phyloP scores from a whole-genome alignment of 139 green algal genomes.

The Auxenochlorella pyrenoidosa region DNA sequence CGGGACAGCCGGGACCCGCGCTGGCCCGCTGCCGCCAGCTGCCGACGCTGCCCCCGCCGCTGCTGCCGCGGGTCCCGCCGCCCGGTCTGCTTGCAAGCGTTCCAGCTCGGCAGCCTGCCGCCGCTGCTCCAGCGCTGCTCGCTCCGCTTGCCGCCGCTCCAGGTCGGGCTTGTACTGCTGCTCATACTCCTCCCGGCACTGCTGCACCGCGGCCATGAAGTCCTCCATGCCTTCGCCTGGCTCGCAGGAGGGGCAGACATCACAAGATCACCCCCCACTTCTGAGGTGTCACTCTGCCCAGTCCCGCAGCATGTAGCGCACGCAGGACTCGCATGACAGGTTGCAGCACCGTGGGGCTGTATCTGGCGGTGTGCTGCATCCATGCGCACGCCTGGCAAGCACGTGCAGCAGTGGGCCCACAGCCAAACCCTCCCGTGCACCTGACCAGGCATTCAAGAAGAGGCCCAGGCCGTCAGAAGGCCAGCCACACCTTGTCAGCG shows the following conservation, averaged over 20 bases:
- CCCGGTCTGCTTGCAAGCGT: conserved; percentile 66
- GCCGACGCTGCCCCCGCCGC: conserved; percentile 8
- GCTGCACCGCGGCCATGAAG: conserved; percentile 76
- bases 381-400: not conserved
- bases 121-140: conserved; percentile 52
- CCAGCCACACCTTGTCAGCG: too few relatives aligned
- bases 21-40: not conserved
- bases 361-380: not conserved
- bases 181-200: conserved; percentile 76
- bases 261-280: too few relatives aligned
- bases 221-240: conserved; percentile 84
- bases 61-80: too few relatives aligned
- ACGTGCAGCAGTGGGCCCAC: not conserved
- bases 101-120: conserved; percentile 65
- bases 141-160: conserved; percentile 48
- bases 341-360: too few relatives aligned
- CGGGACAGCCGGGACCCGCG: not conserved
- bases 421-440: conserved; percentile 27
- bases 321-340: not conserved
- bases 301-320: not conserved
- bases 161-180: conserved; percentile 78
- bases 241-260: not conserved
- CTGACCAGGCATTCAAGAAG: too few relatives aligned
- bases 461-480: too few relatives aligned
- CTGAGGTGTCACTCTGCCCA: too few relatives aligned